Base-by-base conservation (phyloP, 805 yeast genomes). In the Vanderwaltozyma polyspora region DNA sequence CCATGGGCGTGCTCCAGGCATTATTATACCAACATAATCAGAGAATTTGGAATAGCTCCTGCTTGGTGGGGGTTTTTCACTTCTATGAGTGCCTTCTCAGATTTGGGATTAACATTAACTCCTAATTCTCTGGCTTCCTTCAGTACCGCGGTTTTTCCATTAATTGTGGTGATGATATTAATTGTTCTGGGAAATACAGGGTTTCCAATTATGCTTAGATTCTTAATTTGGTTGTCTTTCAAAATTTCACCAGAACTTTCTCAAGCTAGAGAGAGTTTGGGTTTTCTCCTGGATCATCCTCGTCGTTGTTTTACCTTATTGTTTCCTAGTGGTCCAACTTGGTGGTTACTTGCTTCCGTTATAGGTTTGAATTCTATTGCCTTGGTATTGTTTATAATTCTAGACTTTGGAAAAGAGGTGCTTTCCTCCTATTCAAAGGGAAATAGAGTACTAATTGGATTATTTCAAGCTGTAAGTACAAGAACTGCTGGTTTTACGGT, bases 21-120 rank as follows among this genome's bases (percentile, higher is more conserved):
- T 1, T 41, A 59, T 1, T 79, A 77, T 44, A 54, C 54, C 13
- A 46, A 48, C 0, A 50, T 62, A 5, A 59, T 84, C 11, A 53
- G 66, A 30, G 59, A 44, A 0, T 64, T 67, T 42, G 94, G 87
- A 6, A 63, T 81, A 3, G 57, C 75, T 0, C 81, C 93, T 0
- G 65, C 80, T 0, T 86, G 95, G 96, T 89, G 96, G 95, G 94
- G 79, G 0, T 72, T 84, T 40, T 89, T 86, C 59, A 76, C 89
- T 0, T 69, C 84, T 2, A 74, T 73, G 51, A 76, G 93, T 9
- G 60, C 80, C 1, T 89, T 87, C 54, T 79, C 77, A 49, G 94
- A 89, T 62, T 63, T 84, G 36, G 98, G 98, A 0, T 63, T 72
- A 29, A 76, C 94, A 0, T 60, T 86, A 36, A 80, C 86, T 0